Percentiles rank a stretch among this genome's conserved stretches.
Evolutionary conservation across 345 rosid species (phyloP).

Genomic region (Excoecaria agallocha): DNA sequence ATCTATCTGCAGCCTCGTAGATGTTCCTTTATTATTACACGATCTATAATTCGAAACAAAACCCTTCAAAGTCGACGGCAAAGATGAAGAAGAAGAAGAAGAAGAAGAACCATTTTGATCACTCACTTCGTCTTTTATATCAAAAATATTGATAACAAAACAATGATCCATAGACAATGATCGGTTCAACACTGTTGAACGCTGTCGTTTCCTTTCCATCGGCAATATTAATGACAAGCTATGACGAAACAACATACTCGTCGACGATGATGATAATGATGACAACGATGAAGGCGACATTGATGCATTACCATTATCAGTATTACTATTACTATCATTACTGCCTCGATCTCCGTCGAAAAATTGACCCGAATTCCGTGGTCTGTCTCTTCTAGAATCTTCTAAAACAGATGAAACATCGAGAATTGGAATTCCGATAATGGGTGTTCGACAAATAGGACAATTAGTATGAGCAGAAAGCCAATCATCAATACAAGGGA

Average conservation of each 20-base stretch:
- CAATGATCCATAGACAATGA: constrained; percentile 44
- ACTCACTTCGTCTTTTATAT: constrained; percentile 7
- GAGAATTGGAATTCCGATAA: not conserved
- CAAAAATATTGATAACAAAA: constrained; percentile 15
- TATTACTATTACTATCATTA: not conserved
- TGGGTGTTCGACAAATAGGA: constrained; percentile 57
- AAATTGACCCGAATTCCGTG: too few species aligned
- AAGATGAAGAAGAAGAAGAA: constrained; percentile 6
- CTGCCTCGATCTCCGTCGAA: too few species aligned
- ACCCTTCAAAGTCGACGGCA: not conserved
- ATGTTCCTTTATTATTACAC: not conserved
- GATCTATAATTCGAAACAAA: constrained; percentile 9
- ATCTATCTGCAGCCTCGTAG: constrained; percentile 30
- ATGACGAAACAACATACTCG: constrained; percentile 19
- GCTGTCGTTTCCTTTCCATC: constrained; percentile 12
- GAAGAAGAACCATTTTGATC: not conserved
- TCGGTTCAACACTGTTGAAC: constrained; percentile 15
- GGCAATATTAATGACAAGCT: constrained; percentile 23
- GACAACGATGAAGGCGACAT: not conserved
- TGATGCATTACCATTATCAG: not conserved
- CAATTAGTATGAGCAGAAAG: constrained; percentile 54
- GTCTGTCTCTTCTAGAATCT: not conserved
- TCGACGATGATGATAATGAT: not conserved
- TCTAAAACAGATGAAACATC: not conserved
- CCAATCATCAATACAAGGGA: constrained; percentile 69